These are phyloP conservation scores for Annulohypoxylon moriforme DNA, from an alignment of 495 filamentous ascomycete species.

Conservation along the genomic window DNA sequence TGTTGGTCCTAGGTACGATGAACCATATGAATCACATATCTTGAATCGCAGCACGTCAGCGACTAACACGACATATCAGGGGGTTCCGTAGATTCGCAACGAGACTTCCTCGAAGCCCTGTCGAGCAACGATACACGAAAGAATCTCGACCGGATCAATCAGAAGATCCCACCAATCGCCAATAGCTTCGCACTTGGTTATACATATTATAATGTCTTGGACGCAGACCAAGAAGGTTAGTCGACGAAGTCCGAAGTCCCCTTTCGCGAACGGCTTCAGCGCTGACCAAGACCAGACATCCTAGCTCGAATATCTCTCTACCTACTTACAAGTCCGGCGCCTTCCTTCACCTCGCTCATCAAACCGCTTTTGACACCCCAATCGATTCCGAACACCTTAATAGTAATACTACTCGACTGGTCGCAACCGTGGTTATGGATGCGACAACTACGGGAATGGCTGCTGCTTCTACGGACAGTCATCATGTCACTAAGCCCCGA, in stretches of 20 bases:
- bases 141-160: conserved; percentile 67
- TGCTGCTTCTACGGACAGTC: conserved; percentile 80
- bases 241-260: background rate
- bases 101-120: conserved; percentile 87
- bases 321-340: conserved; percentile 83
- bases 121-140: conserved; percentile 71
- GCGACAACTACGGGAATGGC: conserved; percentile 87
- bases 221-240: conserved; percentile 92
- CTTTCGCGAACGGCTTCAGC: background rate
- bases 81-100: conserved; percentile 87
- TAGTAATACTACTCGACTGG: conserved; percentile 93
- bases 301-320: conserved; percentile 92
- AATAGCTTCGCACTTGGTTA: conserved; percentile 95
- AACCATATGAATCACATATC: conserved; percentile 24
- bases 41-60: conserved; percentile 19
- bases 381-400: conserved; percentile 85
- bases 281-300: conserved; percentile 68
- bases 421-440: conserved; percentile 92
- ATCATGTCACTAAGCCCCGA: conserved; percentile 79
- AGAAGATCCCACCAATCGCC: conserved; percentile 81
- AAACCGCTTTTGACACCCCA: conserved; percentile 86
- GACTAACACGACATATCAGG: conserved; percentile 62
- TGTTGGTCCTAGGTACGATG: conserved; percentile 82
- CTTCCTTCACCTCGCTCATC: conserved; percentile 84
- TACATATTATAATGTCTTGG: conserved; percentile 93